These are phyloP conservation scores for Mariannaea elegans DNA, from an alignment of 2,329 filamentous ascomycete species.

Conservation along the genomic window DNA sequence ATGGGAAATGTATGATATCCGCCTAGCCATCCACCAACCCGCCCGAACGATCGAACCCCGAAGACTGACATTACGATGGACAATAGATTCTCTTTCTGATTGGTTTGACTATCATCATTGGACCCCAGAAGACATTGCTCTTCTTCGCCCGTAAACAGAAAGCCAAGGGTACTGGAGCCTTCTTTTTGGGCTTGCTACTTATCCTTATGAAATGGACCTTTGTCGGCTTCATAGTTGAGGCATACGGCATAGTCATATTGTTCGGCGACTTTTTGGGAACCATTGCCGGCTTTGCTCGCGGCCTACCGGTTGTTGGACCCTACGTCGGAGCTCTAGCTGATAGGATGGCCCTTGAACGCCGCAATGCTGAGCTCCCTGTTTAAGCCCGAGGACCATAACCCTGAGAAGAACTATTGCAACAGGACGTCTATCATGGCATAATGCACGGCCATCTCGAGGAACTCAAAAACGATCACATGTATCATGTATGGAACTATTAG, in stretches of 20 bases:
- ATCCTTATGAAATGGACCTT: conserved; percentile 93
- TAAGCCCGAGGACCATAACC: conserved; percentile 51
- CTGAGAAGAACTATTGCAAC: background rate
- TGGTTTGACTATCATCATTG: conserved; percentile 95
- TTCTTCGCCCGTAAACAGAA: conserved; percentile 98
- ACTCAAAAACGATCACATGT: conserved; percentile 7
- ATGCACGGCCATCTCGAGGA: background rate
- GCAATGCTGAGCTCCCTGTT: conserved; percentile 82
- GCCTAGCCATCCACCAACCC: conserved; percentile 15
- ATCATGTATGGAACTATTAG: conserved; percentile 7
- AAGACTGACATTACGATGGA: conserved; percentile 23
- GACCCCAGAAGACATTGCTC: conserved; percentile 85
- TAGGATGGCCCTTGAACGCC: conserved; percentile 71
- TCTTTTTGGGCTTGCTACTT: conserved; percentile 81
- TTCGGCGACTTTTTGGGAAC: conserved; percentile 98
- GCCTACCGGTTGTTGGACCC: conserved; percentile 84
- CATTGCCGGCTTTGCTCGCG: conserved; percentile 86
- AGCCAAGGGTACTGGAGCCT: conserved; percentile 88
- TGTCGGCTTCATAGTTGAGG: conserved; percentile 87
- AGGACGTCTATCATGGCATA: background rate
- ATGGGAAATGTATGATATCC: conserved; percentile 85
- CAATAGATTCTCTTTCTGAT: conserved; percentile 93
- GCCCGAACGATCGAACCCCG: conserved; percentile 25
- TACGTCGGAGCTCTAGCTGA: conserved; percentile 82
- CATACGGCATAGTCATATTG: conserved; percentile 91